These are phyloP conservation scores for Fusarium vanettenii DNA, from an alignment of 2,329 filamentous ascomycete genomes.

Conservation along the genomic window DNA sequence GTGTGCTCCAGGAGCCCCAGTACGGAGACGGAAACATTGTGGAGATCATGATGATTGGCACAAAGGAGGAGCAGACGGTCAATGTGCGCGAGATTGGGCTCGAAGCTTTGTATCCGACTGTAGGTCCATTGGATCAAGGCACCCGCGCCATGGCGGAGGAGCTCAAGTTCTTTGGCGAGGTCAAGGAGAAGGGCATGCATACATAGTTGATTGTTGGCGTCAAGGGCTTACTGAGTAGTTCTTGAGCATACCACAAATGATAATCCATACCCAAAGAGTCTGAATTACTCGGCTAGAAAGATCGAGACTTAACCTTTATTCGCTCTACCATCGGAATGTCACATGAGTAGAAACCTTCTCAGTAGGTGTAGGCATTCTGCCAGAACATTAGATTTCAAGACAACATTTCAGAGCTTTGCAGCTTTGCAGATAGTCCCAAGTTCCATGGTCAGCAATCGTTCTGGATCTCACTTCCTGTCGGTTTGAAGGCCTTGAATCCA, in stretches of 20 bases:
- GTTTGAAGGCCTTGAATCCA: not conserved
- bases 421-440: not conserved
- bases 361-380: not conserved
- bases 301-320: not conserved
- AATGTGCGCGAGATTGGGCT: not conserved
- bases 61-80: not conserved
- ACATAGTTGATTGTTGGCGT: not conserved
- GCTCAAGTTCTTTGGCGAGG: constrained; percentile 2
- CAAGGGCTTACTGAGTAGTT: not conserved
- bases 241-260: not conserved
- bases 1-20: constrained; percentile 1
- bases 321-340: not conserved
- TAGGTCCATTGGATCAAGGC: not conserved
- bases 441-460: not conserved
- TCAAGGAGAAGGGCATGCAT: constrained; percentile 8
- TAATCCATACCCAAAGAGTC: not conserved
- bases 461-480: not conserved
- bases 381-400: not conserved
- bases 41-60: constrained; percentile 1
- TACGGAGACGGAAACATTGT: constrained; percentile 19
- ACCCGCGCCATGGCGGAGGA: not conserved
- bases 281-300: not conserved
- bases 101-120: not conserved
- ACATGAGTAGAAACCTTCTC: not conserved
- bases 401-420: not conserved